Evolutionary conservation across 140 eudicot genomes (phyloP).

Genomic region (Anethum foeniculum): DNA sequence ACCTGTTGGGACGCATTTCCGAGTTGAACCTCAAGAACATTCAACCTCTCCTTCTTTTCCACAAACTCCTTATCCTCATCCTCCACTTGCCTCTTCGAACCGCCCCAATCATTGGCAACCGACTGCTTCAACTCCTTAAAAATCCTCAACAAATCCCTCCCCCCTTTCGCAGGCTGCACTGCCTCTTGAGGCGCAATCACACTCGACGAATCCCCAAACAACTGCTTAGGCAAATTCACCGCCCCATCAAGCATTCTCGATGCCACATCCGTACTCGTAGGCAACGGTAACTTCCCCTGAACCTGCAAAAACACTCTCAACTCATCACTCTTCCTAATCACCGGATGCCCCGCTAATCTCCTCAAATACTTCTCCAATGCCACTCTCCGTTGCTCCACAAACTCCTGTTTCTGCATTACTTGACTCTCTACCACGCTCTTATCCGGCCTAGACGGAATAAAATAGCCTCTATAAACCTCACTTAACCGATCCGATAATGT

Average conservation of each 20-base stretch:
- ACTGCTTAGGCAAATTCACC: constrained; percentile 59
- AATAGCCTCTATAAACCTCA: constrained; percentile 60
- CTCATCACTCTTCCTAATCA: constrained; percentile 74
- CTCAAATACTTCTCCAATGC: constrained; percentile 77
- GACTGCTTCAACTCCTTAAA: constrained; percentile 84
- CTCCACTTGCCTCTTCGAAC: constrained; percentile 33
- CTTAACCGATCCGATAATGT: constrained; percentile 58
- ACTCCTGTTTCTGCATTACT: constrained; percentile 85
- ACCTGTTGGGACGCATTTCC: constrained; percentile 69
- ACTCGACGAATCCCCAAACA: constrained; percentile 57
- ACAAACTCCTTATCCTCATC: constrained; percentile 74
- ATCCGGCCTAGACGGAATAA: constrained; percentile 77
- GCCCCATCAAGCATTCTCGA: constrained; percentile 88
- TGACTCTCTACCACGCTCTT: constrained; percentile 84
- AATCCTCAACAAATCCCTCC: constrained; percentile 74
- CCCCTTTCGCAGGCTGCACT: constrained; percentile 73
- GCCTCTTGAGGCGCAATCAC: constrained; percentile 59
- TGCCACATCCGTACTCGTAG: constrained; percentile 50
- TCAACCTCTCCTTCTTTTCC: constrained; percentile 55
- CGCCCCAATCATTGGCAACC: constrained; percentile 70
- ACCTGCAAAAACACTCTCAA: constrained; percentile 79
- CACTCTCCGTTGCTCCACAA: constrained; percentile 70
- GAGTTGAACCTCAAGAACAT: constrained; percentile 62
- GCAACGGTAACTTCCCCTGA: constrained; percentile 68
- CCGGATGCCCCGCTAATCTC: constrained; percentile 58